These are phyloP conservation scores for Hypoxylon rickii DNA, from an alignment of 495 filamentous ascomycete species.

Conservation along the genomic window DNA sequence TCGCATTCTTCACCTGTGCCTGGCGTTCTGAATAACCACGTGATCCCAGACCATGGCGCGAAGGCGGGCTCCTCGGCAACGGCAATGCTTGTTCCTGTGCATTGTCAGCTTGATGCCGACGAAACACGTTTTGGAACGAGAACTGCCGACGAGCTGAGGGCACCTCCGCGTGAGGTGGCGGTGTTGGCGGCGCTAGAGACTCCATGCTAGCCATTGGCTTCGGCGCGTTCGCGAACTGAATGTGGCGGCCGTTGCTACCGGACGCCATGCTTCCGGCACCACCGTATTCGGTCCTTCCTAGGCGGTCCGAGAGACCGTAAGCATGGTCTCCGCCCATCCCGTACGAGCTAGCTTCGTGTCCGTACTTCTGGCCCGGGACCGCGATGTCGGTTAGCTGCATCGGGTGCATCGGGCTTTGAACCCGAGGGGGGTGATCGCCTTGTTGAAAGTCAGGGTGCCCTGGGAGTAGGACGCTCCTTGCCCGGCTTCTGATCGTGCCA, in stretches of 20 bases:
- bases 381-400: conserved; percentile 64
- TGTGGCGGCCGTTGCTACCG: conserved; percentile 42
- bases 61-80: conserved; percentile 31
- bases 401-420: conserved; percentile 59
- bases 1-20: conserved; percentile 56
- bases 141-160: conserved; percentile 73
- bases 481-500: conserved; percentile 61
- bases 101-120: conserved; percentile 48
- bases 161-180: conserved; percentile 52
- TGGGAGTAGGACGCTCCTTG: conserved; percentile 55
- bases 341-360: conserved; percentile 46
- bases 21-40: conserved; percentile 53
- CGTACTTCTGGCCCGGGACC: conserved; percentile 57
- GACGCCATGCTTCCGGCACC: conserved; percentile 43
- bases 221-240: conserved; percentile 44
- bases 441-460: conserved; percentile 47
- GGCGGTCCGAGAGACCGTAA: conserved; percentile 31
- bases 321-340: conserved; percentile 27
- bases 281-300: conserved; percentile 44
- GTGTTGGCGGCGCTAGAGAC: conserved; percentile 46
- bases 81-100: conserved; percentile 34
- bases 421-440: conserved; percentile 29
- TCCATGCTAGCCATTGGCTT: conserved; percentile 36
- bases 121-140: conserved; percentile 85
- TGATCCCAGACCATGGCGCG: conserved; percentile 49